Conservation (phyloP, 1,284 basidiomycete genomes). For the Ustilago bromivora region DNA sequence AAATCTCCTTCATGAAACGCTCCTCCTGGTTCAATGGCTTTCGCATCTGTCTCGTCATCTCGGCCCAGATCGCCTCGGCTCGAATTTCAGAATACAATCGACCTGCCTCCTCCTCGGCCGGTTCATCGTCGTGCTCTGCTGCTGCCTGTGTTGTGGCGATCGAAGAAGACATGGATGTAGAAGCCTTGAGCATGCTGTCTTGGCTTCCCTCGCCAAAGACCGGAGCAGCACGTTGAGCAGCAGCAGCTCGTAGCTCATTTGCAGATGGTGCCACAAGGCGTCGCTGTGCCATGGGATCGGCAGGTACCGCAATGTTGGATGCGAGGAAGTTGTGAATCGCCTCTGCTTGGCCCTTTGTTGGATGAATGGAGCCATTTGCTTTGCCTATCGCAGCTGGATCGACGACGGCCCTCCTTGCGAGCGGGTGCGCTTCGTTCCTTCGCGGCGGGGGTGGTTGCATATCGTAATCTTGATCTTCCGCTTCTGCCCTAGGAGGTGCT, state of each 20-base stretch:
- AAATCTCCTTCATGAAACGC: slow-evolving; percentile 36
- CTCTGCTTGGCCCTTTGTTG: slow-evolving; percentile 36
- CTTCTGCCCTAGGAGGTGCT: neutral
- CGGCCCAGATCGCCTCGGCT: slow-evolving; percentile 51
- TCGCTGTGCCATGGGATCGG: slow-evolving; percentile 39
- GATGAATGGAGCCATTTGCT: slow-evolving; percentile 33
- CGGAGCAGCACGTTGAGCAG: slow-evolving; percentile 18
- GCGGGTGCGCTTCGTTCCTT: slow-evolving; percentile 43
- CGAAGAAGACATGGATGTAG: slow-evolving; percentile 8
- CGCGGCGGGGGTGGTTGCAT: slow-evolving; percentile 45
- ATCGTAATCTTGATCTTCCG: slow-evolving; percentile 29
- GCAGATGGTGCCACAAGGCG: slow-evolving; percentile 27
- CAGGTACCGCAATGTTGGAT: slow-evolving; percentile 36
- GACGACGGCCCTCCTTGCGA: slow-evolving; percentile 18
- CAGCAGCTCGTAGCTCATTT: slow-evolving; percentile 32
- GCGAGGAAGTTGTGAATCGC: slow-evolving; percentile 49
- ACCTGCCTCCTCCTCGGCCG: slow-evolving; percentile 34
- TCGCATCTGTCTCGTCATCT: slow-evolving; percentile 44
- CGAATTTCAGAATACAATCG: slow-evolving; percentile 45
- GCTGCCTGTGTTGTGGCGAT: slow-evolving; percentile 12
- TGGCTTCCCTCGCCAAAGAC: neutral
- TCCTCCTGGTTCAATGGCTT: slow-evolving; percentile 36
- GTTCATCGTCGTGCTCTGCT: slow-evolving; percentile 23
- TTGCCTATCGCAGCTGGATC: slow-evolving; percentile 14
- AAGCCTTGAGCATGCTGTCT: slow-evolving; percentile 11